Base-by-base conservation (phyloP, 805 yeast species). In the Ogataea henricii region DNA sequence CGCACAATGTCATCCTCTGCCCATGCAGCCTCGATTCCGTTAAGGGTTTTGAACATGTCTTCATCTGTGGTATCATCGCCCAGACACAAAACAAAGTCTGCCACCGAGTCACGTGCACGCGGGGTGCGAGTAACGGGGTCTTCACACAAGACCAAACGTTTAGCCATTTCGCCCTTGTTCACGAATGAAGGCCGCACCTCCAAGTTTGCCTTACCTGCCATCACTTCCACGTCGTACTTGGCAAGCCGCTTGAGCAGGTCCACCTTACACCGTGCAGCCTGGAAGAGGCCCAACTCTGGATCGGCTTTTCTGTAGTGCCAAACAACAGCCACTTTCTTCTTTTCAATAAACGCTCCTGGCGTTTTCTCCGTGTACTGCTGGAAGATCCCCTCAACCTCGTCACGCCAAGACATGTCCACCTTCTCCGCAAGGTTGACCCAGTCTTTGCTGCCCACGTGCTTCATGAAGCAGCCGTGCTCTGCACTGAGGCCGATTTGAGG, bases 21-120 rank as follows among this genome's bases (percentile, higher is more conserved):
- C 85, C 86, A 81, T 21, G 66, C 61, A 2, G 63, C 59, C 58
- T 85, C 89, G 55, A 88, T 80, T 2, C 71, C 73, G 48, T 83
- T 79, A 58, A 94, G 72, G 22, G 92, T 85, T 49, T 73, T 76
- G 67, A 94, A 94, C 99, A 94, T 94, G 62, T 94, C 99, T 67
- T 94, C 99, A 67, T 94, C 99, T 0, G 99, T 94, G 35, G 85
- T 77, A 66, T 94, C 99, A 67, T 94, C 99, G 43, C 99, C 99
- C 37, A 89, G 69, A 70, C 98, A 94, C 46, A 92, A 68, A 34
- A 87, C 80, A 62, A 94, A 92, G 59, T 89, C 96, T 0, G 97
- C 94, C 45, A 81, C 71, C 43, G 78, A 74, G 1, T 74, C 77
- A 13, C 39, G 45, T 1, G 45, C 17, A 16, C 65, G 53, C 7